Evolutionary conservation across 192 early-diverging fungal genomes (phyloP), one percentile per base, ranked within the genome.

Genomic region (Entomortierella lignicola): DNA sequence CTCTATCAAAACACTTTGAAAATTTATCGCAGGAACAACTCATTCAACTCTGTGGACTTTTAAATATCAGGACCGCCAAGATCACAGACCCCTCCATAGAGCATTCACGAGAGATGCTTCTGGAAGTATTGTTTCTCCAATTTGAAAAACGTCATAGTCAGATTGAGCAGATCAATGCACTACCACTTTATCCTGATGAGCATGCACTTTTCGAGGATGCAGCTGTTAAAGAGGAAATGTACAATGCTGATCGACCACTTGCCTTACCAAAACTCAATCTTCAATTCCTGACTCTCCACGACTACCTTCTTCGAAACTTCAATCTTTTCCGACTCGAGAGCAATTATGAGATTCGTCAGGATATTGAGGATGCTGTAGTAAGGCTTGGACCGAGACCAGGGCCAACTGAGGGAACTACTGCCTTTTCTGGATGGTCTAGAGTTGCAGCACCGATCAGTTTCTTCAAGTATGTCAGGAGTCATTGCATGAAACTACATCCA

Each of bases 341-440:
- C 48, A 90, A 91, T 2, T 92, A 89, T 63, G 94, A 90, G 52
- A 94, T 99, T 55, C 86, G 95, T 41, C 90, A 95, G 65, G 94
- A 96, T 73, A 81, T 99, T 25, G 90, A 95, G 66, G 97, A 98
- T 71, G 95, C 92, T 0, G 91, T 97, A 8, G 85, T 85, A 11
- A 88, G 97, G 25, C 72, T 99, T 44, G 84, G 84, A n/a, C 97
- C 98, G 4, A 64, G 83, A 0, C 61, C 82, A 1, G 83, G 81
- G 6, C 83, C 85, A 32, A 84, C 82, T 39, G 85, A 89, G 1
- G 84, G 89, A 41, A 60, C 64, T 0, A 96, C 92, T 0, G 85
- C 87, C n/a, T 99, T 98, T 83, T 81, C 80, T 2, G 97, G 98
- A 32, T 99, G 97, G 97, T 91, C 95, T 11, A 84, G 96, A 47